phyloP scores from a whole-genome alignment of 2,329 filamentous ascomycete genomes.

The Colletotrichum tofieldiae region DNA sequence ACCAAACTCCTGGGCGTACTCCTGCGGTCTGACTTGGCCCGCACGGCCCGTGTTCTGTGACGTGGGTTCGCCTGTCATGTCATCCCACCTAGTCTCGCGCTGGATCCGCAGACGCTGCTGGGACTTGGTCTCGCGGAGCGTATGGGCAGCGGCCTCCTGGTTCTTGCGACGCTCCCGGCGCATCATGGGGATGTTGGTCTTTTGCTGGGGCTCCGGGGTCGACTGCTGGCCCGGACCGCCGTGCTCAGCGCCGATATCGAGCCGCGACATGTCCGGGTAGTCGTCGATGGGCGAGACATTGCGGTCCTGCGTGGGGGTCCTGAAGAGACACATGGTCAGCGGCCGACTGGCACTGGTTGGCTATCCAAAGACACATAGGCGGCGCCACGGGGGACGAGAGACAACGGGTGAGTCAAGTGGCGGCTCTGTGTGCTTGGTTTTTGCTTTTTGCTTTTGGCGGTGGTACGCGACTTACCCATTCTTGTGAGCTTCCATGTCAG shows the following conservation, averaged over 20 bases:
- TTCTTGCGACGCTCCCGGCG: conserved; percentile 66
- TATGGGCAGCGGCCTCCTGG: conserved; percentile 54
- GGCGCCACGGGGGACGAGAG: conserved; percentile 38
- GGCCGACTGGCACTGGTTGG: conserved; percentile 9
- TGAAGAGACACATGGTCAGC: conserved; percentile 44
- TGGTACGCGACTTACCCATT: conserved; percentile 58
- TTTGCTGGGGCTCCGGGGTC: conserved; percentile 48
- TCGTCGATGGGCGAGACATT: conserved; percentile 71
- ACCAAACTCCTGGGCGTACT: conserved; percentile 59
- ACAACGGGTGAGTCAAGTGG: conserved; percentile 1
- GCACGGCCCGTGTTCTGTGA: conserved; percentile 69
- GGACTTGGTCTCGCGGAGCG: conserved; percentile 58
- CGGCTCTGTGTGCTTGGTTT: not conserved
- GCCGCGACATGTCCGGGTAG: conserved; percentile 54
- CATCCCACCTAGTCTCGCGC: conserved; percentile 73
- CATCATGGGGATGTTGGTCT: conserved; percentile 67
- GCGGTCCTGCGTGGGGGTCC: conserved; percentile 37
- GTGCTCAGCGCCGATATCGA: conserved; percentile 23
- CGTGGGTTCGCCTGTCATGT: conserved; percentile 77
- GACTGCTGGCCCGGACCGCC: conserved; percentile 37
- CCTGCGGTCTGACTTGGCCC: conserved; percentile 70
- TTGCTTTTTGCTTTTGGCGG: conserved; percentile 1
- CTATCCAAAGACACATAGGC: not conserved
- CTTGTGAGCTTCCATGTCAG: conserved; percentile 59
- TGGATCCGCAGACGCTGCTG: conserved; percentile 52